Conservation (phyloP, 2,329 filamentous ascomycete genomes). For the Trichoderma koningii region DNA sequence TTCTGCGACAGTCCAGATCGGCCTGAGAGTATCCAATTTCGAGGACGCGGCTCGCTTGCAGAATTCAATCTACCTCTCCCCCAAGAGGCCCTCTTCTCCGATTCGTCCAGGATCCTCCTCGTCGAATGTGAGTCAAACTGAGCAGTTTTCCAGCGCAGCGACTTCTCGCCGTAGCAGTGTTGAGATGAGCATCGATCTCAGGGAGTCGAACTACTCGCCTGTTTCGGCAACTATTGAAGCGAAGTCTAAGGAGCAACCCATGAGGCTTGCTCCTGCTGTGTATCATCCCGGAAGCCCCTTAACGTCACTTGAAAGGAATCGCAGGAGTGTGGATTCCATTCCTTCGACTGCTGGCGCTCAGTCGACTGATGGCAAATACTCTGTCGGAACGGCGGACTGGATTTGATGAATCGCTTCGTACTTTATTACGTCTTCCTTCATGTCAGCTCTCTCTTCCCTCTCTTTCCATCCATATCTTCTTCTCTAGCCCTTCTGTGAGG, state of each 20-base stretch:
- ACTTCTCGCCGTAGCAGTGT: background rate
- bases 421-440: too few relatives aligned
- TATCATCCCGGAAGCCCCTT: conserved; percentile 46
- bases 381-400: conserved; percentile 29
- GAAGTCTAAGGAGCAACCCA: conserved; percentile 31
- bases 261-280: conserved; percentile 54
- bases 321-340: background rate
- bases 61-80: conserved; percentile 29
- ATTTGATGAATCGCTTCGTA: conserved; percentile 15
- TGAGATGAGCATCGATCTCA: background rate
- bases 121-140: background rate
- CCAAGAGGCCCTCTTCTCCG: background rate
- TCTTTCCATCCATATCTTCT: background rate
- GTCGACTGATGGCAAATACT: background rate
- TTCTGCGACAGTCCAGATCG: conserved; percentile 71
- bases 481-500: conserved; percentile 1
- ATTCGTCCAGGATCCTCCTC: background rate
- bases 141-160: background rate
- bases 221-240: conserved; percentile 35
- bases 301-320: background rate
- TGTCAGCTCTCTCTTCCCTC: background rate
- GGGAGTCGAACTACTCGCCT: conserved; percentile 38
- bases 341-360: background rate
- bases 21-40: conserved; percentile 65
- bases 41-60: conserved; percentile 48